These are phyloP conservation scores for Carpinus viminea DNA, from an alignment of 306 rosid species.

Conservation along the genomic window DNA sequence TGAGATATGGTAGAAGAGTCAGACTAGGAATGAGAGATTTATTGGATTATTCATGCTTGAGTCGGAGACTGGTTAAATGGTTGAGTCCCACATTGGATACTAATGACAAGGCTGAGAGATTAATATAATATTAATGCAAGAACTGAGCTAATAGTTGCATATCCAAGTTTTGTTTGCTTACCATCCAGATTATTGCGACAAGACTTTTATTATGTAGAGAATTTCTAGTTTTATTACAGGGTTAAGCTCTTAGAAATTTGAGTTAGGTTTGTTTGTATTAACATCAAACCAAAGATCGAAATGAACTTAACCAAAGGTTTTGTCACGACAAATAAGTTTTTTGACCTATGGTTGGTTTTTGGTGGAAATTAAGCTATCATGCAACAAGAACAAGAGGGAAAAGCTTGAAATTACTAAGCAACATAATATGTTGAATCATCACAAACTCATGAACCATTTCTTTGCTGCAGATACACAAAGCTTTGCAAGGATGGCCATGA, in stretches of 20 bases:
- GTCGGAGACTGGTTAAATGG: not conserved
- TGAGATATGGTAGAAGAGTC: not conserved
- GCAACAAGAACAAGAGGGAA: not conserved
- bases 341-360: not conserved
- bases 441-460: constrained; percentile 11
- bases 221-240: not conserved
- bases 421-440: not conserved
- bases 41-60: not conserved
- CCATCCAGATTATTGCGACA: no score
- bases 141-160: not conserved
- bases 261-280: not conserved
- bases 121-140: not conserved
- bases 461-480: constrained; percentile 53
- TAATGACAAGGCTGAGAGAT: not conserved
- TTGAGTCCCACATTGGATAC: not conserved
- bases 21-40: not conserved
- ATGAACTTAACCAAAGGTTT: not conserved
- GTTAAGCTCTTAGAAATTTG: not conserved
- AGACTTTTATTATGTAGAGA: no score
- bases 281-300: not conserved
- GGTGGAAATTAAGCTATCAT: not conserved
- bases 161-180: not conserved
- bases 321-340: not conserved
- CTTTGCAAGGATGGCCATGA: constrained; percentile 71
- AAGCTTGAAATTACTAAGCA: not conserved